A percentile compares a stretch with the other conserved stretches of the same genome.
phyloP scores from a whole-genome alignment of 495 filamentous ascomycete species.

The Trichoderma parareesei region DNA sequence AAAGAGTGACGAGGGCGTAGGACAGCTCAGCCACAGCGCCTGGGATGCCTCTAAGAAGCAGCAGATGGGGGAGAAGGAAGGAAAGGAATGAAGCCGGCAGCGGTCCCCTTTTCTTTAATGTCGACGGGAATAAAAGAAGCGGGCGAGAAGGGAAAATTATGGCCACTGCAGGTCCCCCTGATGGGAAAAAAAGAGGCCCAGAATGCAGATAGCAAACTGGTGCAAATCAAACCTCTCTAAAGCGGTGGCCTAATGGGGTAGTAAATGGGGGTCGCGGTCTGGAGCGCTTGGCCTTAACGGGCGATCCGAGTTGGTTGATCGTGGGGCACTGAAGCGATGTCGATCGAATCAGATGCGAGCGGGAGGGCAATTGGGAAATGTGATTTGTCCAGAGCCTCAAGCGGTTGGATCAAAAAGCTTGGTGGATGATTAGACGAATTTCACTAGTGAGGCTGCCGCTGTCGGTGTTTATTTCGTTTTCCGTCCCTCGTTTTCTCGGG shows the following conservation, averaged over 20 bases:
- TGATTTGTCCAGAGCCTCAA: background rate
- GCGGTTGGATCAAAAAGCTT: background rate
- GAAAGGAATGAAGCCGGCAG: background rate
- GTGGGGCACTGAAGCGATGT: background rate
- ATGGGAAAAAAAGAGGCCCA: background rate
- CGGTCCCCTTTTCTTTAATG: background rate
- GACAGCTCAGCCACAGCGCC: background rate
- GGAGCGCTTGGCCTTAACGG: background rate
- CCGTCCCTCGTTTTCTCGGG: background rate
- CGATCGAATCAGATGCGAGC: background rate
- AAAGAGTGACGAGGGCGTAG: background rate
- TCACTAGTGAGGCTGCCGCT: background rate
- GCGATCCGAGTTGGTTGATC: background rate
- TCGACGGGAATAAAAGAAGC: background rate
- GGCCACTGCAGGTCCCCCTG: slow-evolving; percentile 1
- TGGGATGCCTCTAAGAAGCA: background rate
- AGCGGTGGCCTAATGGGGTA: background rate
- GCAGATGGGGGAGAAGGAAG: background rate
- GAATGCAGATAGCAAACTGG: background rate
- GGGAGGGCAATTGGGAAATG: background rate
- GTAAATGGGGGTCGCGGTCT: background rate
- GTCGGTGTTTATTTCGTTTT: background rate
- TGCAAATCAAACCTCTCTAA: background rate
- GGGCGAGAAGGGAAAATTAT: background rate
- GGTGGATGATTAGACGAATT: slow-evolving; percentile 1